phyloP scores from a whole-genome alignment of 345 rosid species.

The Noccaea caerulescens region DNA sequence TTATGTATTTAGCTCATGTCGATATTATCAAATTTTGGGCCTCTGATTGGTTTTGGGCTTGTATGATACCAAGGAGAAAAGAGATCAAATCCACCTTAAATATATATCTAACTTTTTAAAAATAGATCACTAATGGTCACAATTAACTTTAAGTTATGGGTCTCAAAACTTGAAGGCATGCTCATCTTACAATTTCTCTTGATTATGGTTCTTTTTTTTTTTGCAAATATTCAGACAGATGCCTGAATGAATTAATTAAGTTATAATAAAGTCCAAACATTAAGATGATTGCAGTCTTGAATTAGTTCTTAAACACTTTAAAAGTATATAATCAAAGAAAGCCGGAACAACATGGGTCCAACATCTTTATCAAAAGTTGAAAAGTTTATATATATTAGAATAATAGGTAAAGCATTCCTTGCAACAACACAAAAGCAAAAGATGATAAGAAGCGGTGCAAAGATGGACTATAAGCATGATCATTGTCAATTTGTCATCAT shows the following conservation, averaged over 20 bases:
- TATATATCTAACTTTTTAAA: too few relatives aligned
- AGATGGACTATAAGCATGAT: constrained; percentile 1
- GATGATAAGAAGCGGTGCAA: constrained; percentile 16
- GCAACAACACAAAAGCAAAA: constrained; percentile 26
- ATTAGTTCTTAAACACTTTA: background rate
- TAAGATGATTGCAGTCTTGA: background rate
- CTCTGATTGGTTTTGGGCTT: constrained; percentile 18
- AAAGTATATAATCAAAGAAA: background rate
- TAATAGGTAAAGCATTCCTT: constrained; percentile 21
- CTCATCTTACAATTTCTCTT: constrained; percentile 10
- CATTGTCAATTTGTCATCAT: constrained; percentile 28
- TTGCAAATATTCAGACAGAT: background rate
- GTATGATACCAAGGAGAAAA: background rate
- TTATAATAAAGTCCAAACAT: background rate
- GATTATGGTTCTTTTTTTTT: background rate
- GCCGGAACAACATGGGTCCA: constrained; percentile 32
- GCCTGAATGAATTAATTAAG: background rate
- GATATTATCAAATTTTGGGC: background rate
- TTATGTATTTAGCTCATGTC: background rate
- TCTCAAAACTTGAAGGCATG: background rate
- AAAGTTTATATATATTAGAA: constrained; percentile 5
- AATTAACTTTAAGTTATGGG: background rate
- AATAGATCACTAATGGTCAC: too few relatives aligned
- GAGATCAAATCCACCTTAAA: too few relatives aligned
- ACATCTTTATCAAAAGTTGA: constrained; percentile 28